Conservation (phyloP, 345 rosid genomes). For the Capsella bursapastoris region DNA sequence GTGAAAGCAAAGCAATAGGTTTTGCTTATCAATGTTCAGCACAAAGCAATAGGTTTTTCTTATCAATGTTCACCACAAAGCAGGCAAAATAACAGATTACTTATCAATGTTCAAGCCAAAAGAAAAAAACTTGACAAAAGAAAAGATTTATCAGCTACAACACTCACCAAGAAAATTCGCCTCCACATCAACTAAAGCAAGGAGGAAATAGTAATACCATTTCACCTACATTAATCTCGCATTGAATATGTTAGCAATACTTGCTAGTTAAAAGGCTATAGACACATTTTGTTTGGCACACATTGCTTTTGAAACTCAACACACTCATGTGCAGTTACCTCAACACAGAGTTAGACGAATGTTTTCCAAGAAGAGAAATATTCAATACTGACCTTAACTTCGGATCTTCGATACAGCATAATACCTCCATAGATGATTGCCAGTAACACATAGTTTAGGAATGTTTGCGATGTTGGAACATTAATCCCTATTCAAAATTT, state of each 20-base stretch:
- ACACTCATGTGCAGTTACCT: too few relatives aligned
- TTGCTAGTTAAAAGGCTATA: too few relatives aligned
- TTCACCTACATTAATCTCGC: conserved; percentile 59
- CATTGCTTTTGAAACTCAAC: too few relatives aligned
- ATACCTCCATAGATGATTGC: conserved; percentile 61
- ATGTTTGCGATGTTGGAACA: conserved; percentile 69
- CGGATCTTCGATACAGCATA: conserved; percentile 50
- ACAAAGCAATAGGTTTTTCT: too few relatives aligned
- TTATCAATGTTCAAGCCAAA: neutral
- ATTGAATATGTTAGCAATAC: too few relatives aligned
- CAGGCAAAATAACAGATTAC: neutral
- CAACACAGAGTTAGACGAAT: neutral
- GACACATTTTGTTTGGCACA: too few relatives aligned
- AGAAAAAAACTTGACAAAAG: neutral
- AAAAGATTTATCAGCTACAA: neutral
- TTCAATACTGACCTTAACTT: conserved; percentile 51
- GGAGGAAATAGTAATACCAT: conserved; percentile 80
- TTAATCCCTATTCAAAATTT: conserved; percentile 49
- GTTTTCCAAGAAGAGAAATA: neutral
- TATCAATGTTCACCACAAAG: too few relatives aligned
- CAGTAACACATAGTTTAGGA: conserved; percentile 51
- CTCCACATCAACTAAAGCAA: conserved; percentile 82
- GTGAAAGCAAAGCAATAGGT: conserved; percentile 24
- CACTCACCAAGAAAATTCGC: conserved; percentile 70
- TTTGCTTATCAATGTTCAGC: too few relatives aligned